Evolutionary conservation across 305 asterid species (phyloP), one percentile per base, ranked within the genome.

Genomic region (Fraxinus paxiana): DNA sequence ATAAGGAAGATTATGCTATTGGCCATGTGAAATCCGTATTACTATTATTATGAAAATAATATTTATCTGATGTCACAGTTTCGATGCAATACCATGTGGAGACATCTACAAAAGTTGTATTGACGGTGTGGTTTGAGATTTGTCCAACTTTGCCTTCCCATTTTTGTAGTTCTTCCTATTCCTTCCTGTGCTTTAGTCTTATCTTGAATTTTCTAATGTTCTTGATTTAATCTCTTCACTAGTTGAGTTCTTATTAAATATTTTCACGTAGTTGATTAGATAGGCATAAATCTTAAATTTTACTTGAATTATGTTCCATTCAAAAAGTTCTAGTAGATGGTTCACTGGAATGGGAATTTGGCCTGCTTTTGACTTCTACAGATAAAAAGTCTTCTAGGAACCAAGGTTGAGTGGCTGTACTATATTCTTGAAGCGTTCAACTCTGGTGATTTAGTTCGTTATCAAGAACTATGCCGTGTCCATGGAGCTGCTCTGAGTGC

Each of bases 361-460:
- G 20, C 13, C 15, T 65, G 56, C 48, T 73, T 20, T 33, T 46
- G 77, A 34, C 73, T 63, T 65, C 30, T 75, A 85, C 95, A 94
- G 98, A 86, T 95, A 71, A 95, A 90, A 83, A 91, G 97, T 88
- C 95, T 95, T 77, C 41, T 85, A 77, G 97, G 97, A 65, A 89
- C 97, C 13, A 91, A 90, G 82, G 97, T 94, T 83, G 97, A 93
- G 85, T 94, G 98, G 98, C 89, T 93, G 51, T 95, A 89, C 87
- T 90, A 91, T 81, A 92, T 92, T 56, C 96, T 95, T 13, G 98
- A 93, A 90, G 98, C 98, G 79, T 95, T 93, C 84, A 95, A 95
- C 77, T 30, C 94, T 83, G 98, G 98, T 75, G 93, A 95, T 89
- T 86, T 93, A 83, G 89, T 89, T 63, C 95, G 93, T 43, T 93